phyloP scores from a whole-genome alignment of 345 rosid genomes.

The Lumnitzera littorea region DNA sequence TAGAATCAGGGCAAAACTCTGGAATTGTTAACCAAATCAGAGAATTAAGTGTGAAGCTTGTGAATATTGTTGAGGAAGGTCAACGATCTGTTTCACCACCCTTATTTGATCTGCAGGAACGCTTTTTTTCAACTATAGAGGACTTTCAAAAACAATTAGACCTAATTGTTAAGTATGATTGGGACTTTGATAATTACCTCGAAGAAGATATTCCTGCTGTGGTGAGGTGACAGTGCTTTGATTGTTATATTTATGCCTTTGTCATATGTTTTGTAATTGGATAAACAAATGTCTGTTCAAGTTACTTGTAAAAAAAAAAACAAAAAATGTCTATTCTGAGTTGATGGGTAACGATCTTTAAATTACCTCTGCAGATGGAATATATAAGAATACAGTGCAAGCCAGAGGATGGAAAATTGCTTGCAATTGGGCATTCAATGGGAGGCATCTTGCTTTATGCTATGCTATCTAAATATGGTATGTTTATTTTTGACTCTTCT shows the following conservation, averaged over 20 bases:
- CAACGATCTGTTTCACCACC: constrained; percentile 78
- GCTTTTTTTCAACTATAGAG: constrained; percentile 66
- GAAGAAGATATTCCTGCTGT: constrained; percentile 98
- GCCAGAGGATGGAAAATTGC: constrained; percentile 58
- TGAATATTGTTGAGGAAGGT: constrained; percentile 71
- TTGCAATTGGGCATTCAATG: constrained; percentile 79
- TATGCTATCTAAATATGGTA: constrained; percentile 51
- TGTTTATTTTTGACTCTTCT: constrained; percentile 7
- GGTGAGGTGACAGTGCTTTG: constrained; percentile 70
- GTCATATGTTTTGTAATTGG: not conserved
- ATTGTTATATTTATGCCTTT: constrained; percentile 9
- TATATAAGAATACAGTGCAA: constrained; percentile 41
- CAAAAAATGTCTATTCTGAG: not conserved
- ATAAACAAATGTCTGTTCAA: not conserved
- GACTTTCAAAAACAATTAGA: constrained; percentile 95
- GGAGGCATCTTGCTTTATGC: constrained; percentile 77
- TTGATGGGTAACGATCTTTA: not conserved
- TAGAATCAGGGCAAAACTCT: constrained; percentile 77
- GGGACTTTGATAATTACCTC: constrained; percentile 94
- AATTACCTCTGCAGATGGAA: constrained; percentile 40
- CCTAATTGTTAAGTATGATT: constrained; percentile 74
- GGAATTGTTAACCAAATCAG: constrained; percentile 60
- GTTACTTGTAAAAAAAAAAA: too few relatives aligned
- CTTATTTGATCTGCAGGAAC: constrained; percentile 74
- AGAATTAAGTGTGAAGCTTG: constrained; percentile 66